Conservation (phyloP, 768 basidiomycete species). For the Tubosaeta sp. region DNA sequence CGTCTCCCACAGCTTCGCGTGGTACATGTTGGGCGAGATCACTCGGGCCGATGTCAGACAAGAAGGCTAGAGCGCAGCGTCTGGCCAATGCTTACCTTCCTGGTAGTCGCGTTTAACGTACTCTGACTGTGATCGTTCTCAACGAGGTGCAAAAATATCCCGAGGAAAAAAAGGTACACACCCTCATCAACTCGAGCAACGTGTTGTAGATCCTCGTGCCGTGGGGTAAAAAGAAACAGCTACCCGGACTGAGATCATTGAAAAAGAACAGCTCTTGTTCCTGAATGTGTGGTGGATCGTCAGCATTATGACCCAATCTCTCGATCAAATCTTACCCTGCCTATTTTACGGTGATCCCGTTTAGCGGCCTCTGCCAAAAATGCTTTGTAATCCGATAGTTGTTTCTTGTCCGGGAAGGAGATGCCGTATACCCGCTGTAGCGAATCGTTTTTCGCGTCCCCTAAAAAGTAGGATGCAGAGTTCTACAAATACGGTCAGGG, state of each 20-base stretch:
- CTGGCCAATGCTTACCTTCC: slow-evolving; percentile 54
- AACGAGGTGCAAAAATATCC: slow-evolving; percentile 1
- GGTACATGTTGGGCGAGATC: slow-evolving; percentile 97
- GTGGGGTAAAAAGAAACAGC: slow-evolving; percentile 95
- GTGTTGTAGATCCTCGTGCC: slow-evolving; percentile 97
- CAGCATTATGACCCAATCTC: not conserved
- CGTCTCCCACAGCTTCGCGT: slow-evolving; percentile 95
- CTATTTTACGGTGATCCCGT: slow-evolving; percentile 95
- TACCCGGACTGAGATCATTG: slow-evolving; percentile 93
- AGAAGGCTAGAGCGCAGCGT: not conserved
- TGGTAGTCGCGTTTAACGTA: slow-evolving; percentile 95
- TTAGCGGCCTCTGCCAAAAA: slow-evolving; percentile 98
- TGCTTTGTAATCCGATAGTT: slow-evolving; percentile 88
- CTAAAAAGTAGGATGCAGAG: slow-evolving; percentile 97
- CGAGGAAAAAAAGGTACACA: slow-evolving; percentile 36
- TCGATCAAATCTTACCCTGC: slow-evolving; percentile 47
- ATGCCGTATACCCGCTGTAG: slow-evolving; percentile 97
- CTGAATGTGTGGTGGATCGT: slow-evolving; percentile 27
- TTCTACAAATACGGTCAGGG: slow-evolving; percentile 46
- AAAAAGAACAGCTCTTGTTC: slow-evolving; percentile 99
- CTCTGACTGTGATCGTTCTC: slow-evolving; percentile 53
- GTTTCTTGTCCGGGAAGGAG: slow-evolving; percentile 98
- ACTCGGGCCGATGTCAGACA: slow-evolving; percentile 44
- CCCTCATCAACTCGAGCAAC: slow-evolving; percentile 85
- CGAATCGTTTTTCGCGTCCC: slow-evolving; percentile 87